Conservation (phyloP, 2,329 filamentous ascomycete genomes). For the Fusarium veterinarium region DNA sequence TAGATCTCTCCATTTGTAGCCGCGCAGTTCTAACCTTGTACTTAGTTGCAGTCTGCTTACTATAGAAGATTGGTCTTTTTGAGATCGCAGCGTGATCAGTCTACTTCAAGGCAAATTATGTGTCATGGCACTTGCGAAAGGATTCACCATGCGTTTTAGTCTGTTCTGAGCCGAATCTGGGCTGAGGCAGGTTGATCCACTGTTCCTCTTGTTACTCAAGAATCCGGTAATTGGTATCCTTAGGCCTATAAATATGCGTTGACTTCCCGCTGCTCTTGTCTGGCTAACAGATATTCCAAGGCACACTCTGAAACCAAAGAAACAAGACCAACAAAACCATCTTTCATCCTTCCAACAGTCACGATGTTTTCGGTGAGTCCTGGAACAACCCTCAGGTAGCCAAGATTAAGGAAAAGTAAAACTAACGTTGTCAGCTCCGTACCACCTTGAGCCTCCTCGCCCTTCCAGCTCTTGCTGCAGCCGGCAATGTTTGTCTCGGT, state of each 20-base stretch:
- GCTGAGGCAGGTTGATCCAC: fast-evolving
- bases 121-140: neutral
- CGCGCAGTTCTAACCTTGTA: fast-evolving
- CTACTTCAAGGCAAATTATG: fast-evolving
- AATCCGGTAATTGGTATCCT: fast-evolving
- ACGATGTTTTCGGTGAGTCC: neutral
- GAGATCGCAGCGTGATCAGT: neutral
- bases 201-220: fast-evolving
- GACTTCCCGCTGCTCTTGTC: fast-evolving
- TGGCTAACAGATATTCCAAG: fast-evolving
- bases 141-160: neutral
- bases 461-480: neutral
- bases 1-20: neutral
- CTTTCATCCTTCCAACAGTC: fast-evolving
- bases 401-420: no score
- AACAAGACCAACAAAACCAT: neutral
- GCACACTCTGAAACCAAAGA: fast-evolving
- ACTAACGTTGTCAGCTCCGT: neutral
- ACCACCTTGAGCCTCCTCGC: fast-evolving
- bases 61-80: no score
- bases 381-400: neutral
- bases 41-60: neutral
- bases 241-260: neutral
- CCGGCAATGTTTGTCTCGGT: neutral
- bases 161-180: neutral